Conservation (phyloP, 2,329 filamentous ascomycete genomes). For the Thelonectria blattea region DNA sequence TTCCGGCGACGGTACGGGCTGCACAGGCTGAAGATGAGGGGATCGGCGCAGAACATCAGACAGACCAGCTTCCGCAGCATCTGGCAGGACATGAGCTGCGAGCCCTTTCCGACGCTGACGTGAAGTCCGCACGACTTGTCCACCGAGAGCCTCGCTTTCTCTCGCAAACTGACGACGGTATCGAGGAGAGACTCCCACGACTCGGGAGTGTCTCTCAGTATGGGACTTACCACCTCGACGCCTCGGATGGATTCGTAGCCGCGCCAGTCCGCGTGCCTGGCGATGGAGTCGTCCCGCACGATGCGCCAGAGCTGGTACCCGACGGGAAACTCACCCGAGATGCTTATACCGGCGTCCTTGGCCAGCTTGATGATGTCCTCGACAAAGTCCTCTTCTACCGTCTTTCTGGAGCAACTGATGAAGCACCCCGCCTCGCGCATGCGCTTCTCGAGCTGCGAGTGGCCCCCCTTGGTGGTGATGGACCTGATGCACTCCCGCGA, state of each 20-base stretch:
- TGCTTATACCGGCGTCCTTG: background rate
- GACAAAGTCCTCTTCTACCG: too few relatives aligned
- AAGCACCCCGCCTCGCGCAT: background rate
- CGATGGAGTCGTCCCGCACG: conserved; percentile 12
- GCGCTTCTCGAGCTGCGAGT: background rate
- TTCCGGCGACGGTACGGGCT: conserved; percentile 5
- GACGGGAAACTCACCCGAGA: background rate
- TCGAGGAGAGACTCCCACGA: conserved; percentile 27
- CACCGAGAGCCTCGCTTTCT: conserved; percentile 18
- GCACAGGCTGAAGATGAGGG: conserved; percentile 26
- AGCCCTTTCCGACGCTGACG: conserved; percentile 27
- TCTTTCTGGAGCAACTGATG: too few relatives aligned
- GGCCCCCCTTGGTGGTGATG: background rate
- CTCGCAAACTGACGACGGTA: conserved; percentile 22
- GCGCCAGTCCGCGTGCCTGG: background rate
- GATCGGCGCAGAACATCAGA: conserved; percentile 24
- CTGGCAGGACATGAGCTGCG: conserved; percentile 8
- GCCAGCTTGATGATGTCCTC: too few relatives aligned
- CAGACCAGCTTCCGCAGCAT: conserved; percentile 21
- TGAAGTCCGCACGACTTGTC: conserved; percentile 24
- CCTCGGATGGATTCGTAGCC: conserved; percentile 16
- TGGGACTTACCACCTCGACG: conserved; percentile 25
- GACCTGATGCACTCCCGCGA: background rate
- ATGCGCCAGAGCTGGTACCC: conserved; percentile 26
- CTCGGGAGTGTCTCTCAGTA: conserved; percentile 18